A percentile compares a stretch with the other conserved stretches of the same genome.
Conservation (phyloP, 495 filamentous ascomycete genomes). For the Lasiosphaeria miniovina region DNA sequence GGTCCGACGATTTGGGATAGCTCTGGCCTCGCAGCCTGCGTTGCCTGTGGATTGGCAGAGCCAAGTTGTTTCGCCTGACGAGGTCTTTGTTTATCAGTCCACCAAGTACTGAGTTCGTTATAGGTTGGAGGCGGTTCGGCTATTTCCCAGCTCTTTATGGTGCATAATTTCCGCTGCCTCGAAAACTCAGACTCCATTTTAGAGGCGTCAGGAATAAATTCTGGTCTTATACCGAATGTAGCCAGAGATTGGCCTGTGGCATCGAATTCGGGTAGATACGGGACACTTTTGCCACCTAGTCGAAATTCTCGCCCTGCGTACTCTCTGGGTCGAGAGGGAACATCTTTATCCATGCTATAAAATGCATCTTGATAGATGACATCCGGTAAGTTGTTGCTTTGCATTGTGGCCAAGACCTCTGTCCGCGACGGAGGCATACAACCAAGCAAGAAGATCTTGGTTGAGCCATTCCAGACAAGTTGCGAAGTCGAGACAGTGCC, state of each 20-base stretch:
- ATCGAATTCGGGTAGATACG: constrained; percentile 80
- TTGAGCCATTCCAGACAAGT: constrained; percentile 20
- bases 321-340: constrained; percentile 73
- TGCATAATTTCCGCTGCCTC: constrained; percentile 50
- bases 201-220: constrained; percentile 43
- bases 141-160: constrained; percentile 63
- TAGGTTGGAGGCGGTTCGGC: constrained; percentile 63
- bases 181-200: constrained; percentile 51
- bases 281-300: constrained; percentile 67
- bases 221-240: constrained; percentile 51
- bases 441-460: constrained; percentile 27
- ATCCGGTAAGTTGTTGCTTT: constrained; percentile 37
- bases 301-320: constrained; percentile 89
- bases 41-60: constrained; percentile 46
- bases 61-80: constrained; percentile 35
- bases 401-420: constrained; percentile 45
- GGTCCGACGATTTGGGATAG: constrained; percentile 86
- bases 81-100: constrained; percentile 37
- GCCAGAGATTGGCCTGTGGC: constrained; percentile 54
- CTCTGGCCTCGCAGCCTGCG: constrained; percentile 36
- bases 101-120: constrained; percentile 69
- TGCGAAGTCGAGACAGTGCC: neutral
- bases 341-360: constrained; percentile 83
- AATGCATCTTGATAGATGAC: constrained; percentile 83
- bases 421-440: constrained; percentile 35